Percentiles rank a stretch among this genome's conserved stretches.
phyloP scores from a whole-genome alignment of 768 basidiomycete species.

The Pulveroboletus sp. region DNA sequence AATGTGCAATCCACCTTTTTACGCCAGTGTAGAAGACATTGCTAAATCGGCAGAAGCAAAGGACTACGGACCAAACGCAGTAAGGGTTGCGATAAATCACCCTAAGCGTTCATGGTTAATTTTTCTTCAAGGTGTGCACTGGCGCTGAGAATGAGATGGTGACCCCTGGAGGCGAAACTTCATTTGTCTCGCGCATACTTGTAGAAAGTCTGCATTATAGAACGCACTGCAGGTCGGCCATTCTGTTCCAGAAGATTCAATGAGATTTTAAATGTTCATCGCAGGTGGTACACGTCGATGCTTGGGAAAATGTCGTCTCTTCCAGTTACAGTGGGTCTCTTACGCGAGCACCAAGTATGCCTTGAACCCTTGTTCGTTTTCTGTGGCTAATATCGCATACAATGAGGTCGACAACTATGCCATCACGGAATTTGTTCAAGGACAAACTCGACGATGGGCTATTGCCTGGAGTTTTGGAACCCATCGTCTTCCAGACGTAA shows the following conservation, averaged over 20 bases:
- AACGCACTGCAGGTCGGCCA: conserved; percentile 58
- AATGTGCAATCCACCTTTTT: conserved; percentile 98
- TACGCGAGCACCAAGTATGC: conserved; percentile 47
- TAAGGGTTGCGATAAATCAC: conserved; percentile 35
- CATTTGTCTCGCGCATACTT: conserved; percentile 77
- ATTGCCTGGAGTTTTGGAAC: conserved; percentile 80
- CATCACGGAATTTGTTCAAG: conserved; percentile 79
- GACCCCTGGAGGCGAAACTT: conserved; percentile 79
- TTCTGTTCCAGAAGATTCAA: too few species aligned
- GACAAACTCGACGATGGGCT: conserved; percentile 90
- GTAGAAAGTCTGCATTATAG: conserved; percentile 57
- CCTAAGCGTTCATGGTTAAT: not conserved
- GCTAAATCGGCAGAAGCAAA: conserved; percentile 57
- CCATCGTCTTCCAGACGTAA: conserved; percentile 72
- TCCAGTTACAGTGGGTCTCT: conserved; percentile 49
- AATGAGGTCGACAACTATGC: conserved; percentile 83
- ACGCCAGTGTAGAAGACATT: conserved; percentile 71
- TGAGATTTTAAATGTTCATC: not conserved
- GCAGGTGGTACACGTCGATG: conserved; percentile 89
- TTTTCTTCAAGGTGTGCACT: conserved; percentile 67
- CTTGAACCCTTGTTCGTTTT: not conserved
- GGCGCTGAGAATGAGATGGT: conserved; percentile 89
- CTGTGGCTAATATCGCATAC: not conserved
- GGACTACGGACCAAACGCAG: conserved; percentile 64
- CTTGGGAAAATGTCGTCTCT: conserved; percentile 85